Conservation (phyloP, 2,329 filamentous ascomycete genomes). For the Calonectria pseudoreteaudii region DNA sequence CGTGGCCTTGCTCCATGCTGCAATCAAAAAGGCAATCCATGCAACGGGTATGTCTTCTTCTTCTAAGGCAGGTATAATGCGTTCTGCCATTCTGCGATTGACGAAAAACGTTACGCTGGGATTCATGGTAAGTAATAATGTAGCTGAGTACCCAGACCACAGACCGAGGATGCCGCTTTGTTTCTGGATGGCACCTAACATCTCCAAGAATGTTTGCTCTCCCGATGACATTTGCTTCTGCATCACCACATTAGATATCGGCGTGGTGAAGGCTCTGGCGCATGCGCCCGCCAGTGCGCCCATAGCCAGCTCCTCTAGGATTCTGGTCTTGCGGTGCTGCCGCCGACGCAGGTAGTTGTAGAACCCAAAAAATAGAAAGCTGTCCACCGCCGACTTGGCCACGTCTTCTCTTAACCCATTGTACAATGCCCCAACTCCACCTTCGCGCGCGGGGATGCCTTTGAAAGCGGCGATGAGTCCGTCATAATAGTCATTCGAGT, state of each 20-base stretch:
- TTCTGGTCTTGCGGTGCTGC: slow-evolving; percentile 61
- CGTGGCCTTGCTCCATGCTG: slow-evolving; percentile 82
- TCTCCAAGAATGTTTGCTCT: slow-evolving; percentile 61
- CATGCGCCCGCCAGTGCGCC: slow-evolving; percentile 81
- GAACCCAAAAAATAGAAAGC: slow-evolving; percentile 87
- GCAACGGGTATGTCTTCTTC: slow-evolving; percentile 53
- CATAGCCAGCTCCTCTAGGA: slow-evolving; percentile 79
- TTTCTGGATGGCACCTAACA: slow-evolving; percentile 70
- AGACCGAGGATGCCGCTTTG: slow-evolving; percentile 82
- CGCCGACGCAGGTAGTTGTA: slow-evolving; percentile 69
- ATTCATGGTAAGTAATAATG: slow-evolving; percentile 83
- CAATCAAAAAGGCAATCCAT: slow-evolving; percentile 62
- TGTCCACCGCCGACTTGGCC: slow-evolving; percentile 77
- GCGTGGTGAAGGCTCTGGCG: slow-evolving; percentile 81
- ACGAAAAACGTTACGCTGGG: slow-evolving; percentile 88
- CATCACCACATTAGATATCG: slow-evolving; percentile 84
- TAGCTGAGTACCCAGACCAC: slow-evolving; percentile 90
- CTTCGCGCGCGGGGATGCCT: slow-evolving; percentile 78
- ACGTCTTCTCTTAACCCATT: slow-evolving; percentile 73
- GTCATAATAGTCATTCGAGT: slow-evolving; percentile 64
- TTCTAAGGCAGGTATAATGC: slow-evolving; percentile 64
- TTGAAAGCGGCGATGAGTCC: slow-evolving; percentile 76
- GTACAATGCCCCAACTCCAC: slow-evolving; percentile 78
- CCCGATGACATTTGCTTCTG: slow-evolving; percentile 77
- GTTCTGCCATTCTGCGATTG: slow-evolving; percentile 76